Base-by-base conservation (phyloP, 768 basidiomycete species). In the Boletus subparvulus region DNA sequence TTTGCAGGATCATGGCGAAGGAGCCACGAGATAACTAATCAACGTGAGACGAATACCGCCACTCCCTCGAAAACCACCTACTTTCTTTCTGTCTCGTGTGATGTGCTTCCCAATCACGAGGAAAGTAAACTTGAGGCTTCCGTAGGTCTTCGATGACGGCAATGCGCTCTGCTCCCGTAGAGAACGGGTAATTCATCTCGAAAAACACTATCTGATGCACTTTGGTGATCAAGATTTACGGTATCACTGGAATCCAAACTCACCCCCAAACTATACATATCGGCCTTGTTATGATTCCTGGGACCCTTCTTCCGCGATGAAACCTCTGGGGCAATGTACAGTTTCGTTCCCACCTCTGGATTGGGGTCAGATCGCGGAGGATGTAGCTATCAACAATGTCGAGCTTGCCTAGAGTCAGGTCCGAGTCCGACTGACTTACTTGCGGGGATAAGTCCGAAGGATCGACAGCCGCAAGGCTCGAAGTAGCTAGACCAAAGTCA, bases 301-400 rank as follows among this genome's bases (percentile, higher is more conserved):
- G 85, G 85, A 0, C 83, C 75, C 45, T 77, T 80, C 62, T 75
- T 82, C 47, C 81, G 73, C 1, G 83, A 85, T 55, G 85, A 83
- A 11, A 96, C 89, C 68, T 97, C 94, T 0, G 95, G 95, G 0
- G 95, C 95, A 49, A 96, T 94, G 68, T 97, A 98, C 19, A 97
- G 71, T 52, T 84, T 83, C 1, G 94, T 98, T 52, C 94, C 94
- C 14, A 96, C 93, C 77, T 91, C 90, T 90, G 61, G 1, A 51
- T 39, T 39, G 9, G n/a, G 3, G 33, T 61, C 33, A 61, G 55
- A 12, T 24, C 3, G 17, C 6, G 51, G 36, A 21, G 2, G 30
- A 21, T 13, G 40, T 24, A 6, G 12, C 6, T 5, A 13, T 42
- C 19, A 30, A 45, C 4, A 43, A 51, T 30, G 28, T 26, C 9